Conservation (phyloP, 2,329 filamentous ascomycete species). For the Diplodia mutila region DNA sequence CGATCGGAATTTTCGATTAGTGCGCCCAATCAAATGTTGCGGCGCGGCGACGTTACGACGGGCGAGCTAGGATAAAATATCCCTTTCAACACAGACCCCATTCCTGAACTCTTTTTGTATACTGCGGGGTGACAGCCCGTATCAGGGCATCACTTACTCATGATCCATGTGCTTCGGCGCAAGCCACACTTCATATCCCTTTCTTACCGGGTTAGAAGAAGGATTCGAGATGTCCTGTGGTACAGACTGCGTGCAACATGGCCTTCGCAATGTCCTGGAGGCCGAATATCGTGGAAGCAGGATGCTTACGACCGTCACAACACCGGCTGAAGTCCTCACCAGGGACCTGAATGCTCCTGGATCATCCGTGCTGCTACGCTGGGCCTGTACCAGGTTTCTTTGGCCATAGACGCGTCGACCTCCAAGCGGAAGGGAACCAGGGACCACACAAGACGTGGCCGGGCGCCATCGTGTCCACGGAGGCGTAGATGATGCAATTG, state of each 20-base stretch:
- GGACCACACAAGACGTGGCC: no score
- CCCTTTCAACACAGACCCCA: neutral
- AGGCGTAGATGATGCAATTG: slow-evolving; percentile 46
- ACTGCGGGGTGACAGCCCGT: no score
- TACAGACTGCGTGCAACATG: neutral
- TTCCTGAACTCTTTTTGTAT: neutral
- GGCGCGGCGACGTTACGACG: neutral
- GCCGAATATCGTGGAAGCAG: neutral
- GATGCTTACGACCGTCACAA: no score
- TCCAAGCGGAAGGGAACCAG: no score
- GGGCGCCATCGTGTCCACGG: no score
- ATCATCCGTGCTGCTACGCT: slow-evolving; percentile 41
- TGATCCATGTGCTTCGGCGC: neutral
- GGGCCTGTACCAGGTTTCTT: no score
- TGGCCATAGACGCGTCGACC: no score
- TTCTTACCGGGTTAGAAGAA: neutral
- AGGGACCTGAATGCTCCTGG: no score
- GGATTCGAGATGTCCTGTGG: neutral
- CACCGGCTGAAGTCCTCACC: no score
- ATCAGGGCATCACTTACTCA: neutral
- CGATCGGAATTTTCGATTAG: neutral
- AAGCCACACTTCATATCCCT: neutral
- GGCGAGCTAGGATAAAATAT: neutral
- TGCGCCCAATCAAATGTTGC: neutral
- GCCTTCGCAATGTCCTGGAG: neutral